phyloP scores from a whole-genome alignment of 2,329 filamentous ascomycete species.

The Ophiostoma himal-ulmi region DNA sequence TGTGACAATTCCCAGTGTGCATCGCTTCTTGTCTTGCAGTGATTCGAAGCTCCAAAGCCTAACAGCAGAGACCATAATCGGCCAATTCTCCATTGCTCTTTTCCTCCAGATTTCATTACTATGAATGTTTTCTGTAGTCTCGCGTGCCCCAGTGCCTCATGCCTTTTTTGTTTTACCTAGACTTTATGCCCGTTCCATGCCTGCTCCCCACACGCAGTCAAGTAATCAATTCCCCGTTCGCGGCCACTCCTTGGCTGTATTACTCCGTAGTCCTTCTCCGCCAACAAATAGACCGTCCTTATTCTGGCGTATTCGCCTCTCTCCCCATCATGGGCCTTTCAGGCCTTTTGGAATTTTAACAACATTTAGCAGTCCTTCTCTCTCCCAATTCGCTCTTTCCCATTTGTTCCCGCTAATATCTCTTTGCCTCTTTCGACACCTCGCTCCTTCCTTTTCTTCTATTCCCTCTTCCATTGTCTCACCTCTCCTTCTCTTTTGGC shows the following conservation, averaged over 20 bases:
- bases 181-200: conserved; percentile 4
- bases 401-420: not conserved
- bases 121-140: not conserved
- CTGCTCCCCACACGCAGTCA: not conserved
- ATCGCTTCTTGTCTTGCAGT: not conserved
- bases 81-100: not conserved
- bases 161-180: not conserved
- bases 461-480: conserved; percentile 6
- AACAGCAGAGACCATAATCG: not conserved
- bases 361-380: not conserved
- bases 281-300: not conserved
- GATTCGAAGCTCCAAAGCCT: not conserved
- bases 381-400: conserved; percentile 5
- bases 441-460: conserved; percentile 7
- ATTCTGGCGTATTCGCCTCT: conserved; percentile 9
- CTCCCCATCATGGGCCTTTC: not conserved
- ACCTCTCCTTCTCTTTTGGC: not conserved
- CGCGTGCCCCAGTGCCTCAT: conserved; percentile 1
- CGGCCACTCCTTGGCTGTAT: not conserved
- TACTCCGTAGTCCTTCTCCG: not conserved
- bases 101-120: not conserved
- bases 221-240: not conserved
- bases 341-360: not conserved
- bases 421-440: not conserved
- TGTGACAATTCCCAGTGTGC: conserved; percentile 2